Evolutionary conservation across 257 asterid genomes (phyloP).

Genomic region (Nicotiana otophora): DNA sequence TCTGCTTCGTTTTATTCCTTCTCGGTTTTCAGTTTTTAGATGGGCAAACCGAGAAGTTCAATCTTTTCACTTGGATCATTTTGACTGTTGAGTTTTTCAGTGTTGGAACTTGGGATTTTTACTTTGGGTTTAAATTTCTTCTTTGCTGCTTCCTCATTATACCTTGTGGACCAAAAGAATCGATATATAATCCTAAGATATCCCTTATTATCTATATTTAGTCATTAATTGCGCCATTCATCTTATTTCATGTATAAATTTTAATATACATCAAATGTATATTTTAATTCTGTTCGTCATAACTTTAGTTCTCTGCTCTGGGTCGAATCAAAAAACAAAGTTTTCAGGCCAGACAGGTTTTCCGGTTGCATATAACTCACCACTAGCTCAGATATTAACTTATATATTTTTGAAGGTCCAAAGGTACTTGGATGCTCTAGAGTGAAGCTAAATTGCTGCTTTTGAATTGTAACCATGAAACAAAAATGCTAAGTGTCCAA

Average conservation of each 20-base stretch:
- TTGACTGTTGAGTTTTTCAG: not conserved
- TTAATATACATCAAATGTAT: not conserved
- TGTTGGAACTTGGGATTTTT: not conserved
- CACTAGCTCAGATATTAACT: not conserved
- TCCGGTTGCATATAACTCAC: not conserved
- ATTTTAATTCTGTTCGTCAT: not conserved
- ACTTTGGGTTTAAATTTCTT: not conserved
- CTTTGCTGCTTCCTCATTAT: not conserved
- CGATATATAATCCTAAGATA: not conserved
- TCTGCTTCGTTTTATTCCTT: not conserved
- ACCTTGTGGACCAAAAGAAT: not conserved
- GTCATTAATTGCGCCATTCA: not conserved
- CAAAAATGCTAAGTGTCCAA: not conserved
- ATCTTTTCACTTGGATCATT: not conserved
- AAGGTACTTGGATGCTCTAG: not conserved
- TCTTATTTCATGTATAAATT: not conserved
- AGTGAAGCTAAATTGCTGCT: not conserved
- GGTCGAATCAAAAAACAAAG: not conserved
- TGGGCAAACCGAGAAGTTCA: not conserved
- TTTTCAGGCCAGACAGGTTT: not conserved
- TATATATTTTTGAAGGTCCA: not conserved
- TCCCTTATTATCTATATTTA: not conserved
- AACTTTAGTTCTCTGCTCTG: not conserved
- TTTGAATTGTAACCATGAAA: not conserved
- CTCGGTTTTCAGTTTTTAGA: not conserved